A percentile compares a stretch with the other conserved stretches of the same genome.
Evolutionary conservation across 768 basidiomycete genomes (phyloP).

Genomic region (Aureoboletus auriporus): DNA sequence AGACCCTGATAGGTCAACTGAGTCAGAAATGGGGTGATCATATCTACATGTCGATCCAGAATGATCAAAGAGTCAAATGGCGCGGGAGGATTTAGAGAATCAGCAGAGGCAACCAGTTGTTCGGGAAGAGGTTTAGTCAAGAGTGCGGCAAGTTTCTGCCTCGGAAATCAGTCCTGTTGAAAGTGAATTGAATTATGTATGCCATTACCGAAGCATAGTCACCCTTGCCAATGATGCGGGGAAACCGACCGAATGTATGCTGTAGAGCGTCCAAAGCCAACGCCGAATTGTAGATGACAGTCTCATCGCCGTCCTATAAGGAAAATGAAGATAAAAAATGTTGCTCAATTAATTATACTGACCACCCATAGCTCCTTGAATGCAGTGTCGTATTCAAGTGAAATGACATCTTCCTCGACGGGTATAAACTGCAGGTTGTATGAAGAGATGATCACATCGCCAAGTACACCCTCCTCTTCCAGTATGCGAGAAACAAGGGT

Average conservation of each 20-base stretch:
- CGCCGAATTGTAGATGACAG: constrained; percentile 82
- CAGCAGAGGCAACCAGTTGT: constrained; percentile 34
- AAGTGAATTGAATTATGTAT: background rate
- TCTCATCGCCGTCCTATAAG: constrained; percentile 86
- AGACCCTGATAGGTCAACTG: constrained; percentile 97
- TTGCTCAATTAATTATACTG: constrained; percentile 28
- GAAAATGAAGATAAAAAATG: background rate
- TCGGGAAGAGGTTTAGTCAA: constrained; percentile 58
- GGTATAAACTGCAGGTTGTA: constrained; percentile 95
- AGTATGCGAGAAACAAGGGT: constrained; percentile 81
- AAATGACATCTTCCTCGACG: constrained; percentile 88
- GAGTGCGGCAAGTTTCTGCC: constrained; percentile 72
- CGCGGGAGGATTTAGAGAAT: constrained; percentile 45
- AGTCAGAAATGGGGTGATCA: constrained; percentile 93
- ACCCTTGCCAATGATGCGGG: constrained; percentile 90
- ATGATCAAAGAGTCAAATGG: constrained; percentile 84
- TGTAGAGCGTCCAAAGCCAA: constrained; percentile 83
- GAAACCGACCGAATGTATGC: constrained; percentile 82
- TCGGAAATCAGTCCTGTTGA: constrained; percentile 8
- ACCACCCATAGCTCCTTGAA: constrained; percentile 93
- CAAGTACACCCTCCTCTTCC: constrained; percentile 96
- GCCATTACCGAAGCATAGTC: constrained; percentile 70
- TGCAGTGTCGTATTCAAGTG: constrained; percentile 79
- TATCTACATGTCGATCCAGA: constrained; percentile 86
- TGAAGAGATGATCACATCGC: constrained; percentile 83